These are phyloP conservation scores for Pyrenochaeta sp. DNA, from an alignment of 2,329 filamentous ascomycete genomes.

Conservation along the genomic window DNA sequence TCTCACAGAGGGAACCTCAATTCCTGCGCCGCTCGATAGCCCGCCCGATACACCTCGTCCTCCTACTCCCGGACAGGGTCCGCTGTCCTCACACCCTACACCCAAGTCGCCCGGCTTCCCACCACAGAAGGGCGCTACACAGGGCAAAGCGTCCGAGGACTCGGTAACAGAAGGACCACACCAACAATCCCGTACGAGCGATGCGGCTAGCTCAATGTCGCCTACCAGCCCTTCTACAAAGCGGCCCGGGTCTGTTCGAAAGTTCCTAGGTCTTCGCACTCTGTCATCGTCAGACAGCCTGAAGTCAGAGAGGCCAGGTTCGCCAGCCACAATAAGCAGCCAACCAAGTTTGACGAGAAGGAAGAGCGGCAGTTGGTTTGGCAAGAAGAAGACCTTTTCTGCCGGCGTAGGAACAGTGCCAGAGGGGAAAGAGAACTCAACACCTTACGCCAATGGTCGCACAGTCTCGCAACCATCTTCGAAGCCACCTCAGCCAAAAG, in stretches of 20 bases:
- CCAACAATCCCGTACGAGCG: conserved; percentile 36
- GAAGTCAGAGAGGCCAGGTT: conserved; percentile 46
- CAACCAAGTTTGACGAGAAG: conserved; percentile 43
- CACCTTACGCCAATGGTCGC: conserved; percentile 29
- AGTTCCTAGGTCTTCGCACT: conserved; percentile 51
- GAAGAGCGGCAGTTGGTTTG: conserved; percentile 53
- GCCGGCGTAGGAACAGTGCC: conserved; percentile 38
- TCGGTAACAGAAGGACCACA: conserved; percentile 22
- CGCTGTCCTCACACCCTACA: conserved; percentile 53
- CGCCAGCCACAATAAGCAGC: conserved; percentile 46
- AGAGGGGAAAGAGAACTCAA: conserved; percentile 40
- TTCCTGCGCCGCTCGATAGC: conserved; percentile 51
- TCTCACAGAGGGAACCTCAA: conserved; percentile 52
- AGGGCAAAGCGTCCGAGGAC: conserved; percentile 28
- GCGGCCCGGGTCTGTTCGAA: conserved; percentile 52
- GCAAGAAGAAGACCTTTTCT: conserved; percentile 46
- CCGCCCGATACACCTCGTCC: conserved; percentile 50
- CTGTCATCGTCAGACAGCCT: conserved; percentile 48
- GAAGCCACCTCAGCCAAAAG: conserved; percentile 36
- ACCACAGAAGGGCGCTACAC: conserved; percentile 24
- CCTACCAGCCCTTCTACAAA: conserved; percentile 42
- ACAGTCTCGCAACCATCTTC: conserved; percentile 26
- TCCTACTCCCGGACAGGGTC: conserved; percentile 49
- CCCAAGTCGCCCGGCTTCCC: conserved; percentile 42
- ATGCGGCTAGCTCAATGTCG: conserved; percentile 40